A percentile compares a stretch with the other conserved stretches of the same genome.
Conservation (phyloP, 2,329 filamentous ascomycete species). For the Ambrosiella cleistominuta region DNA sequence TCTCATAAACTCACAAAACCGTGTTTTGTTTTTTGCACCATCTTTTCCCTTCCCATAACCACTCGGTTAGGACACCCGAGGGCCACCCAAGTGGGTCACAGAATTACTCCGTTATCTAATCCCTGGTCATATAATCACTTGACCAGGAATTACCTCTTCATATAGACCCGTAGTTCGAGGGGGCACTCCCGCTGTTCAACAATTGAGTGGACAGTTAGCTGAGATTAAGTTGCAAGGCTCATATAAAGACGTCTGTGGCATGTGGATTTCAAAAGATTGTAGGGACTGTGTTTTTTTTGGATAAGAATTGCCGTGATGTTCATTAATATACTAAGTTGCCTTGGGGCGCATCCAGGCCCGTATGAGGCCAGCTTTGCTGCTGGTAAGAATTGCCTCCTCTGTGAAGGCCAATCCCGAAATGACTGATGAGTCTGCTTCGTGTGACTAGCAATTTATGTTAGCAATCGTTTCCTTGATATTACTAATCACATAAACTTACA, state of each 20-base stretch:
- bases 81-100: too few species aligned
- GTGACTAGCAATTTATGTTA: constrained; percentile 37
- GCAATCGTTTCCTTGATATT: constrained; percentile 19
- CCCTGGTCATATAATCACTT: too few species aligned
- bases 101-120: too few species aligned
- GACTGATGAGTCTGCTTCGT: constrained; percentile 8
- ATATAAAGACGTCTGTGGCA: neutral
- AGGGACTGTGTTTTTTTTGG: neutral
- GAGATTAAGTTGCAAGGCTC: too few species aligned
- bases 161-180: too few species aligned
- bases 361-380: constrained; percentile 70
- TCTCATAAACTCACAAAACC: too few species aligned
- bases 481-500: constrained; percentile 16
- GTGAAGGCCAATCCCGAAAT: constrained; percentile 40
- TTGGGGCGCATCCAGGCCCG: constrained; percentile 53
- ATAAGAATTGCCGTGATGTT: neutral
- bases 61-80: too few species aligned
- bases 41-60: too few species aligned
- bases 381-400: constrained; percentile 80
- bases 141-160: too few species aligned
- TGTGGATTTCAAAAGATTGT: neutral
- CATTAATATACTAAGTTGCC: neutral
- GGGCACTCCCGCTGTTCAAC: too few species aligned
- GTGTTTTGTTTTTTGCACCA: too few species aligned
- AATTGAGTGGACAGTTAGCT: too few species aligned